phyloP scores from a whole-genome alignment of 176 grass and related monocot species.

The Aechmea fasciata region DNA sequence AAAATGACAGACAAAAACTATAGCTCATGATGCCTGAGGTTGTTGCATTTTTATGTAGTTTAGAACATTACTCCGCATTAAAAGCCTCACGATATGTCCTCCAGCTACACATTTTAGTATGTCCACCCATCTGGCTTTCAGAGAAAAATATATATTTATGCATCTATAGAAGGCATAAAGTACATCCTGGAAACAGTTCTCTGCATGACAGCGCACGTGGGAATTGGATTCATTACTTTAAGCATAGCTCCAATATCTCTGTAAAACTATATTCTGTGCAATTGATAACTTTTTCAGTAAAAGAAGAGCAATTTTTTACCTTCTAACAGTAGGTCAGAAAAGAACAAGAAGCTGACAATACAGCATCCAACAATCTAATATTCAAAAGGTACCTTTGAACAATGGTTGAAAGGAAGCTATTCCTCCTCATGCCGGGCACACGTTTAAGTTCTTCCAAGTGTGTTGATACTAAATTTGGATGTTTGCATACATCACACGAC shows the following conservation, averaged over 20 bases:
- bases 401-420: constrained; percentile 46
- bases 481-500: constrained; percentile 78
- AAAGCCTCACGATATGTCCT: no score
- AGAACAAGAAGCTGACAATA: no score
- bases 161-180: background rate
- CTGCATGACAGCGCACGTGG: background rate
- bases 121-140: background rate
- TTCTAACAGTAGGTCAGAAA: no score
- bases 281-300: no score
- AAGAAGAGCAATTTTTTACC: no score
- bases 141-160: background rate
- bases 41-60: no score
- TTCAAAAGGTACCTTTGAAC: constrained; percentile 35
- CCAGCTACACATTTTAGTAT: no score
- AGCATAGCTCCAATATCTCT: no score
- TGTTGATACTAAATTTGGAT: constrained; percentile 51
- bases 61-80: no score
- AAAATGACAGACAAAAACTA: background rate
- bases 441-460: constrained; percentile 46
- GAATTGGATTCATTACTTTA: no score
- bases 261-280: no score
- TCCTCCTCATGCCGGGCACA: constrained; percentile 43
- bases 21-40: background rate
- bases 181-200: background rate
- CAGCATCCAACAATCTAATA: no score